Percentiles rank a stretch among this genome's conserved stretches.
Conservation (phyloP, 2,329 filamentous ascomycete species). For the Penicillium sp. region DNA sequence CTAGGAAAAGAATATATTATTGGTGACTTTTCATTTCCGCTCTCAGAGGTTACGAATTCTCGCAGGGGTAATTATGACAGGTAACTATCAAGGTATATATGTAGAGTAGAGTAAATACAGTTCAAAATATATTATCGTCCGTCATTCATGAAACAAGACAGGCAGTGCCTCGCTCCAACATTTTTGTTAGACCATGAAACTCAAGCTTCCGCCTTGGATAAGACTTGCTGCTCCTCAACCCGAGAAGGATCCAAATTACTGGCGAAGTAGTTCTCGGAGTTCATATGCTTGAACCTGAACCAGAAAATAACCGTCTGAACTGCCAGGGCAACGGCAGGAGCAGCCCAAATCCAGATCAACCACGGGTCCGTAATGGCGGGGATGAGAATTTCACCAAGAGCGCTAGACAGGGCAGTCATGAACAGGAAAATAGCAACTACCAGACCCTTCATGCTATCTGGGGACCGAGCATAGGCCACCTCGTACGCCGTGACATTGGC, state of each 20-base stretch:
- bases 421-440: conserved; percentile 47
- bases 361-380: conserved; percentile 50
- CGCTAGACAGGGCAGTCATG: conserved; percentile 41
- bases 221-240: not conserved
- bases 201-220: not conserved
- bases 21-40: not conserved
- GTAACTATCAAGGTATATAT: not conserved
- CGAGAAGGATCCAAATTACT: not conserved
- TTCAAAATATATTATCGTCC: not conserved
- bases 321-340: conserved; percentile 51
- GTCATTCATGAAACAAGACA: not conserved
- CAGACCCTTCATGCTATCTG: conserved; percentile 45
- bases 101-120: not conserved
- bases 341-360: conserved; percentile 52
- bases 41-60: not conserved
- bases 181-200: not conserved
- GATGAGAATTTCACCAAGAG: conserved; percentile 46
- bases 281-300: conserved; percentile 41
- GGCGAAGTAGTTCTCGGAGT: not conserved
- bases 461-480: conserved; percentile 46
- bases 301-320: conserved; percentile 53
- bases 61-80: not conserved
- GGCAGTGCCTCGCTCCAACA: not conserved
- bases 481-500: conserved; percentile 49
- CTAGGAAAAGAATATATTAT: no score